A percentile compares a stretch with the other conserved stretches of the same genome.
Conservation (phyloP, 331 rosid genomes). For the Rhamnella rubrinervis region DNA sequence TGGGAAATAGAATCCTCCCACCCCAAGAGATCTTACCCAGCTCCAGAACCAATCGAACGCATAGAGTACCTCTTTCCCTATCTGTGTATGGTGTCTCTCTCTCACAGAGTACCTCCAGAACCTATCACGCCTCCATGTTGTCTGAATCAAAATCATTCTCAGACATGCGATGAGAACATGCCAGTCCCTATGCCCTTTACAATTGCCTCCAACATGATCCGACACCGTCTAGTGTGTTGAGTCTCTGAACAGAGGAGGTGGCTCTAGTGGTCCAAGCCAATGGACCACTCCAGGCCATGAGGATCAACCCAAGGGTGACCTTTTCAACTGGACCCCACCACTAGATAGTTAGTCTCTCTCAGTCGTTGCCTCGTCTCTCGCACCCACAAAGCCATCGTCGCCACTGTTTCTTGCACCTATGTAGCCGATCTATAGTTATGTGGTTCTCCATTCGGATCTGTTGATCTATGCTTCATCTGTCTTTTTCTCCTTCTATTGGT, state of each 20-base stretch:
- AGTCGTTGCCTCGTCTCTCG: no score
- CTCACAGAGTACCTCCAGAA: not conserved
- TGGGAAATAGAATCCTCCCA: no score
- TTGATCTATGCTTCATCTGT: no score
- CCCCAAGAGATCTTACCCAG: no score
- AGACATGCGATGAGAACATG: constrained; percentile 8
- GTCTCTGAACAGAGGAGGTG: constrained; percentile 76
- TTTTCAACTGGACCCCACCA: constrained; percentile 70
- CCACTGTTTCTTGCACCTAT: no score
- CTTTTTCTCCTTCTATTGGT: no score
- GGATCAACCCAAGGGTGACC: constrained; percentile 81
- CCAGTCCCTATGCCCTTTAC: constrained; percentile 42
- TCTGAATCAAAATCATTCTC: not conserved
- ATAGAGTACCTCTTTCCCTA: no score
- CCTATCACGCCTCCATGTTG: not conserved
- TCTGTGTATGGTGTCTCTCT: no score
- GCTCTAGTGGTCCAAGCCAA: constrained; percentile 52
- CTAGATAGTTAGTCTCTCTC: constrained; percentile 49
- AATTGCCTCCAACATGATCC: constrained; percentile 66
- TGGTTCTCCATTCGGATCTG: no score
- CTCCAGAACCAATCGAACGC: no score
- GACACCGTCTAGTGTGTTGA: constrained; percentile 56
- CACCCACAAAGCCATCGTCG: no score
- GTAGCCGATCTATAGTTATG: no score
- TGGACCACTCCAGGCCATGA: constrained; percentile 89